Conservation (phyloP, 2,329 filamentous ascomycete species). For the Hirsutella thompsonii region DNA sequence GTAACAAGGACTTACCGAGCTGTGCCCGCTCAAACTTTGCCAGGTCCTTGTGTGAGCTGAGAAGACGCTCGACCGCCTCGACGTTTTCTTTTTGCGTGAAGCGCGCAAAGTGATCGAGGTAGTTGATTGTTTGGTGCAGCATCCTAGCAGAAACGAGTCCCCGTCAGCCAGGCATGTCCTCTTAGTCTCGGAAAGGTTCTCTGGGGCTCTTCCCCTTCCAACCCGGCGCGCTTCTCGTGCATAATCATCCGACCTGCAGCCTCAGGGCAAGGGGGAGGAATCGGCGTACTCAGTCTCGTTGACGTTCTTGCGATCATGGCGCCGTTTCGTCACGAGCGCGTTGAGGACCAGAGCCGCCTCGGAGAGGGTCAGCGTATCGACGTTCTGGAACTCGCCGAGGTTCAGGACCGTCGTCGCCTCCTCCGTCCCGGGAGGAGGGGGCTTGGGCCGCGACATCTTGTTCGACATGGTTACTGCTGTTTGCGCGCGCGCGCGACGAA, state of each 20-base stretch:
- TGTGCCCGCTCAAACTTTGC: conserved; percentile 90
- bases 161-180: conserved; percentile 3
- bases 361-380: conserved; percentile 82
- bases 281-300: conserved; percentile 67
- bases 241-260: no score
- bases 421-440: conserved; percentile 64
- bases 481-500: not conserved
- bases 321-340: conserved; percentile 70
- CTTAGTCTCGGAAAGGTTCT: no score
- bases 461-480: conserved; percentile 20
- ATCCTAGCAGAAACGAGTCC: conserved; percentile 41
- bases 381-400: conserved; percentile 87
- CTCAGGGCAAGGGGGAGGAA: not conserved
- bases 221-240: not conserved
- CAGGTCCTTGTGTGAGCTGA: conserved; percentile 67
- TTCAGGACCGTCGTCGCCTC: conserved; percentile 71
- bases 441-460: conserved; percentile 53
- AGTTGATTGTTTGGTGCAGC: conserved; percentile 77
- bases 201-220: not conserved
- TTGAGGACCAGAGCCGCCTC: conserved; percentile 89
- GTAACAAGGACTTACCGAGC: conserved; percentile 46
- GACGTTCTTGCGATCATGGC: conserved; percentile 66
- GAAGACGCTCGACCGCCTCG: conserved; percentile 80
- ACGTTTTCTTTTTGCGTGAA: conserved; percentile 95
- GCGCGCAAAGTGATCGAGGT: conserved; percentile 86